These are phyloP conservation scores for Neocucurbitaria cava DNA, from an alignment of 2,329 filamentous ascomycete genomes.

Conservation along the genomic window DNA sequence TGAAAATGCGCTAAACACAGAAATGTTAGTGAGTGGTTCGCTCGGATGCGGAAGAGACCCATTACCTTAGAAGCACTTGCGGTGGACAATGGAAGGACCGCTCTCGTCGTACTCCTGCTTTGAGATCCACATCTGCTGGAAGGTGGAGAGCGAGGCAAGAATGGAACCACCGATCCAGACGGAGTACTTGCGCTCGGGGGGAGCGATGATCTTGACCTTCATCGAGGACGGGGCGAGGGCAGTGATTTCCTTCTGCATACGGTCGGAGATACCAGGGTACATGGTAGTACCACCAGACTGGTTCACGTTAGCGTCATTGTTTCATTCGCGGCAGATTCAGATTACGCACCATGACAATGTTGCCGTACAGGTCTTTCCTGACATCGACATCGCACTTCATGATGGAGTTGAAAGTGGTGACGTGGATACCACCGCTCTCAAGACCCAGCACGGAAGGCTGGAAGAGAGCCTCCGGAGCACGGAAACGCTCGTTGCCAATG, in stretches of 20 bases:
- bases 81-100: constrained; percentile 98
- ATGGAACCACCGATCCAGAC: constrained; percentile 99
- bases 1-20: constrained; percentile 42
- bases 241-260: constrained; percentile 99
- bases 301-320: constrained; percentile 44
- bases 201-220: constrained; percentile 99
- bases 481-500: constrained; percentile 99
- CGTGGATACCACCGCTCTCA: constrained; percentile 98
- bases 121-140: constrained; percentile 99
- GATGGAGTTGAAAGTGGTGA: constrained; percentile 99
- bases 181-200: constrained; percentile 99
- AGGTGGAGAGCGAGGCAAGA: constrained; percentile 97
- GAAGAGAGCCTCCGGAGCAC: constrained; percentile 99
- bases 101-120: constrained; percentile 99
- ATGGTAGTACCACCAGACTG: constrained; percentile 99
- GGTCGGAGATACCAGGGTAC: constrained; percentile 99
- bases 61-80: constrained; percentile 99
- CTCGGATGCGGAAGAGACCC: constrained; percentile 1
- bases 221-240: constrained; percentile 98
- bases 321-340: neutral
- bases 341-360: constrained; percentile 98
- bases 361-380: constrained; percentile 99
- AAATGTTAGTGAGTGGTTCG: constrained; percentile 28
- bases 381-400: constrained; percentile 99
- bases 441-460: constrained; percentile 98